Evolutionary conservation across 306 rosid species (phyloP).

Genomic region (Quercus glauca): DNA sequence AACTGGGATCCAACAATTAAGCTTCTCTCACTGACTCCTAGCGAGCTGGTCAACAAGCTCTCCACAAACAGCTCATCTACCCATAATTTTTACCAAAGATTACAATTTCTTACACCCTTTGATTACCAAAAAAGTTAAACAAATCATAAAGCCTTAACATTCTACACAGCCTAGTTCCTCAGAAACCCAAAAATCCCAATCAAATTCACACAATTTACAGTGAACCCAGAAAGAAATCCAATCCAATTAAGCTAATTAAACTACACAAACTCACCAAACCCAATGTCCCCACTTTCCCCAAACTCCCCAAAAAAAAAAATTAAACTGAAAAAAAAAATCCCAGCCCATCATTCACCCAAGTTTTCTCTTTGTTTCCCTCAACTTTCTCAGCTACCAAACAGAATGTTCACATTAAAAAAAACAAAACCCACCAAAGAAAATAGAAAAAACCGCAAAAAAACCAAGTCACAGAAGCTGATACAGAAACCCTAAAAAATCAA

Average conservation of each 20-base stretch:
- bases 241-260: neutral
- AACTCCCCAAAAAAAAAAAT: neutral
- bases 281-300: neutral
- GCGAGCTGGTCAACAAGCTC: neutral
- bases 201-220: neutral
- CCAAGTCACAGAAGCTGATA: neutral
- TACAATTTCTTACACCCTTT: neutral
- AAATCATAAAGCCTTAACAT: neutral
- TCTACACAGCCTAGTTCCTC: neutral
- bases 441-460: neutral
- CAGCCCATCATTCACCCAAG: too few species aligned
- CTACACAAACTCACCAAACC: neutral
- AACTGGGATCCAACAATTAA: neutral
- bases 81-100: neutral
- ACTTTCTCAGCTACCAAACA: neutral
- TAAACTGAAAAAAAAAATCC: neutral
- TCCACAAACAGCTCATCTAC: neutral
- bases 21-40: neutral
- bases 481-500: neutral
- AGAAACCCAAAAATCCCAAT: neutral
- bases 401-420: neutral
- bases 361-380: neutral
- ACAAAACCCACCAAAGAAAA: neutral
- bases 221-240: too few species aligned
- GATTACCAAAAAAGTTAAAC: neutral